These are phyloP conservation scores for Stephanodiscus minutulus DNA, from an alignment of 108 stramenopile genomes.

Conservation along the genomic window DNA sequence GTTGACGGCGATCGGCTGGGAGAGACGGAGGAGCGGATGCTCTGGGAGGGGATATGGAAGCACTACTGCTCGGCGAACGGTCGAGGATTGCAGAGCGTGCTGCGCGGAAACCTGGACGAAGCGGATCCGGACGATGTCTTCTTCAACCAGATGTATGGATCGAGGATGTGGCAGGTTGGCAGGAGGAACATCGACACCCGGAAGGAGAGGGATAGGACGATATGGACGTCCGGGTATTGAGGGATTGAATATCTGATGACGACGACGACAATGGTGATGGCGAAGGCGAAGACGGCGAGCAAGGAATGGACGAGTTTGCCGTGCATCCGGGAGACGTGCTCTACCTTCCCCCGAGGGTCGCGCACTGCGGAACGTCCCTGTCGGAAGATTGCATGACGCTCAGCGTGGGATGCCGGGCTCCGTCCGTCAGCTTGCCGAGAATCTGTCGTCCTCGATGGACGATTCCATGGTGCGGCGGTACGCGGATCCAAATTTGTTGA, in stretches of 20 bases:
- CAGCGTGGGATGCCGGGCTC: conserved; percentile 85
- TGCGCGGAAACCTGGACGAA: too few species aligned
- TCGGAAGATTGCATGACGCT: conserved; percentile 81
- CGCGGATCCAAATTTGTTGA: conserved; percentile 49
- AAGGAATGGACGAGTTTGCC: conserved; percentile 45
- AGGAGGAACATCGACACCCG: conserved; percentile 38
- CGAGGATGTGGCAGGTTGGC: conserved; percentile 77
- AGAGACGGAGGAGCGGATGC: too few species aligned
- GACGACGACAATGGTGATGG: neutral
- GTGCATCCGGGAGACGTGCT: conserved; percentile 87
- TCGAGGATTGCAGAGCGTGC: too few species aligned
- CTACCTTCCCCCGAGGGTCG: conserved; percentile 90
- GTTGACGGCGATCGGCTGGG: too few species aligned
- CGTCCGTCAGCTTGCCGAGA: conserved; percentile 74
- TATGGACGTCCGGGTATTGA: conserved; percentile 83
- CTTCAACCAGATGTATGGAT: conserved; percentile 85
- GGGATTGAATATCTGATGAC: conserved; percentile 20
- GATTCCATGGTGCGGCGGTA: conserved; percentile 51
- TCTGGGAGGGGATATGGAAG: too few species aligned
- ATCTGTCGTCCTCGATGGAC: conserved; percentile 40
- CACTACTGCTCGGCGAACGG: too few species aligned
- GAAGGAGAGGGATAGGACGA: conserved; percentile 60
- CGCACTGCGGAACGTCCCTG: conserved; percentile 84
- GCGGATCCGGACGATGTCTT: conserved; percentile 98
- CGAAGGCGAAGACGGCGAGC: conserved; percentile 25